Base-by-base conservation (phyloP, 1,284 basidiomycete species). In the Leccinum pachyderme region DNA sequence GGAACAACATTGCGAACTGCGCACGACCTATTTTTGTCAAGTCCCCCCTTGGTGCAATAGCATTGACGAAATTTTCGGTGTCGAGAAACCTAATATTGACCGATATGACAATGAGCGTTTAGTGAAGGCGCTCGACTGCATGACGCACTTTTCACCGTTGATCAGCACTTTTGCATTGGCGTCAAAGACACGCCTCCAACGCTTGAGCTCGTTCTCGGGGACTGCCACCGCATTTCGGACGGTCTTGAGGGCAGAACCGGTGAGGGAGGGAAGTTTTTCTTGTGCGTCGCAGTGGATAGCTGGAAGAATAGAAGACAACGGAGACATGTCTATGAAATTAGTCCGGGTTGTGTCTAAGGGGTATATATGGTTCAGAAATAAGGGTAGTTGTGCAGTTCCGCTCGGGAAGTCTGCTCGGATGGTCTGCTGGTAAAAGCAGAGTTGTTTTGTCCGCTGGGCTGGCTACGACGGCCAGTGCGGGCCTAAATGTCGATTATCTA, bases 1-100 rank as follows among this genome's bases (percentile, higher is more conserved):
- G 84, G 77, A 97, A 98, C 58, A 98, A 79, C 60, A 92, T 86
- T 35, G 83, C 86, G 68, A 93, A 97, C 69, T 96, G 94, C 18
- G 87, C 82, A 39, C 89, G 84, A 39, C 86, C 86, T 64, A 96
- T 93, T 73, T 89, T 91, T 59, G 84, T 81, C 64, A 93, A 80
- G 75, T 95, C 93, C 48, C 83, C 84, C 54, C 82, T 81, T 3
- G 94, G 93, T 35, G 90, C 93, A 70, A 97, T 95, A 52, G 95
- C 93, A 70, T 92, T 91, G 67, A 97, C 87, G 72, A 98, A 98
- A 66, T 87, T 86, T 41, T 92, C 86, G 35, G 80, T 76, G 72
- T 90, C 89, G 52, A 98, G 78, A 72, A 83, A 95, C 72, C 94
- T 87, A 61, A 31, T 15, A 32, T 55, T 27, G 37, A 45, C 50